phyloP scores from a whole-genome alignment of 805 yeast species.

The Zygosaccharomyces bailii region DNA sequence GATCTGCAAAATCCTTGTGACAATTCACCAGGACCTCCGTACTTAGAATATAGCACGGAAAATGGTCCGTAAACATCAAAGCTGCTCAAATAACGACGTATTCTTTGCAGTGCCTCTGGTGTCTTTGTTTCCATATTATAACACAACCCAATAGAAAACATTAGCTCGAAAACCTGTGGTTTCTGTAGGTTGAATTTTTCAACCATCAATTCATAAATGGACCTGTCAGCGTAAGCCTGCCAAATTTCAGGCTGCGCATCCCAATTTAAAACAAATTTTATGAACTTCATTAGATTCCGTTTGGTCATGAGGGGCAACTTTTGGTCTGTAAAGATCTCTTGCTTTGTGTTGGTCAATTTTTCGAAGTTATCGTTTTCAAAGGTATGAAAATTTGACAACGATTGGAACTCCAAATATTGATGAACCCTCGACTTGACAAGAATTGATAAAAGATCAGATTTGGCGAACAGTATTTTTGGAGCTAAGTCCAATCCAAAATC shows the following conservation, averaged over 20 bases:
- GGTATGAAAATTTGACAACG: slow-evolving; percentile 86
- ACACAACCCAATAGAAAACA: slow-evolving; percentile 82
- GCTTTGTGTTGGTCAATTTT: slow-evolving; percentile 79
- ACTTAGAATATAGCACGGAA: slow-evolving; percentile 88
- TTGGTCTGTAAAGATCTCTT: slow-evolving; percentile 90
- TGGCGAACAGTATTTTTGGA: slow-evolving; percentile 85
- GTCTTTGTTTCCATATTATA: slow-evolving; percentile 58
- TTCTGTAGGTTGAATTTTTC: slow-evolving; percentile 65
- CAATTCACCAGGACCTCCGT: slow-evolving; percentile 93
- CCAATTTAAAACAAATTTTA: slow-evolving; percentile 79
- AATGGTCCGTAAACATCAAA: slow-evolving; percentile 91
- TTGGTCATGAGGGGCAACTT: slow-evolving; percentile 69
- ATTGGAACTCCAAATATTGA: slow-evolving; percentile 87
- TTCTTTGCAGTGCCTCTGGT: slow-evolving; percentile 72
- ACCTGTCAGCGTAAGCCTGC: slow-evolving; percentile 50
- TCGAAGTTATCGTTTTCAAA: slow-evolving; percentile 89
- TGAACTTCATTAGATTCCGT: slow-evolving; percentile 78
- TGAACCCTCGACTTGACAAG: slow-evolving; percentile 82
- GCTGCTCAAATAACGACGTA: slow-evolving; percentile 77
- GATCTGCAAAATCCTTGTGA: slow-evolving; percentile 96
- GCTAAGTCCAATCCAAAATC: slow-evolving; percentile 86
- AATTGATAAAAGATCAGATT: slow-evolving; percentile 78
- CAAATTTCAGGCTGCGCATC: slow-evolving; percentile 57
- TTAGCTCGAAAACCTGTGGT: slow-evolving; percentile 78
- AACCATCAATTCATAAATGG: slow-evolving; percentile 57